These are phyloP conservation scores for Hypomontagnella submonticulosa DNA, from an alignment of 495 filamentous ascomycete species.

Conservation along the genomic window DNA sequence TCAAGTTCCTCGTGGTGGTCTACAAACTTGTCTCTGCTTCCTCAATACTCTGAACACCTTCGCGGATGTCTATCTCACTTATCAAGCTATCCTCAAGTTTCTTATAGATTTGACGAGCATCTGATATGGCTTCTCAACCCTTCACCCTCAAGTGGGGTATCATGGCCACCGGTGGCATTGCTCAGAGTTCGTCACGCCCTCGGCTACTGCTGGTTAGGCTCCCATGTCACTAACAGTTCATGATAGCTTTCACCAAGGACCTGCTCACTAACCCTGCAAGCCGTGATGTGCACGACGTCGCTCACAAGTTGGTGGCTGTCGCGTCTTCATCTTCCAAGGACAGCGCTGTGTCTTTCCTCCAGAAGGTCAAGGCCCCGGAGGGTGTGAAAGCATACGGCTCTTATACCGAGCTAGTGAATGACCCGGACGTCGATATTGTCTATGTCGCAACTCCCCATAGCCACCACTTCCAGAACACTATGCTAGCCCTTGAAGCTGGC, in stretches of 20 bases:
- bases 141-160: conserved; percentile 82
- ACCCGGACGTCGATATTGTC: conserved; percentile 84
- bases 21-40: no score
- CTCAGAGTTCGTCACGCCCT: conserved; percentile 65
- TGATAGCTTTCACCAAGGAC: conserved; percentile 80
- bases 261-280: conserved; percentile 79
- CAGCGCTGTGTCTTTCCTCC: conserved; percentile 77
- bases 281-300: conserved; percentile 77
- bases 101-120: neutral
- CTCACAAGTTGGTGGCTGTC: conserved; percentile 81
- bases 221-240: conserved; percentile 13
- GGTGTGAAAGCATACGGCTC: conserved; percentile 80
- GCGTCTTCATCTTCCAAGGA: conserved; percentile 80
- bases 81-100: neutral
- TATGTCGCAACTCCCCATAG: conserved; percentile 96
- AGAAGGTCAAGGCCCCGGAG: conserved; percentile 69
- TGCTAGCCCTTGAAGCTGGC: conserved; percentile 81
- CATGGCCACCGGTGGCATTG: conserved; percentile 84
- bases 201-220: neutral
- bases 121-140: conserved; percentile 59
- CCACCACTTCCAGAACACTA: conserved; percentile 92
- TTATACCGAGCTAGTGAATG: conserved; percentile 80
- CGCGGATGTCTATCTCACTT: neutral
- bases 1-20: no score
- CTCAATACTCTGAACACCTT: no score